Percentiles rank a stretch among this genome's conserved stretches.
Conservation (phyloP, 805 yeast genomes). For the Candida patagonica region DNA sequence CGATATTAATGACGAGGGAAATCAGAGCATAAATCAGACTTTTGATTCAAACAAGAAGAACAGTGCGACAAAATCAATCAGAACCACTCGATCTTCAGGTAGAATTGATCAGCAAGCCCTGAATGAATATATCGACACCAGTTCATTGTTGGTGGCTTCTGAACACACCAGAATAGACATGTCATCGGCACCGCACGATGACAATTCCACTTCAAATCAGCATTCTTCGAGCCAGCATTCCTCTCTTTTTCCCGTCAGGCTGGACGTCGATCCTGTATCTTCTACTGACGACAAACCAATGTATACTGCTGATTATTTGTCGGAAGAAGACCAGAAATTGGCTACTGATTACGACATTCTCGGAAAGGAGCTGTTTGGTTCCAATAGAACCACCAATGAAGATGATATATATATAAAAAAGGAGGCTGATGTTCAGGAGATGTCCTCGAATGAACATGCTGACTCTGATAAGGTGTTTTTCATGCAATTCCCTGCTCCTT, state of each 20-base stretch:
- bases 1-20: too few relatives aligned
- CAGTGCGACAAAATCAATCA: too few relatives aligned
- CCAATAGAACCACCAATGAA: neutral
- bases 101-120: too few relatives aligned
- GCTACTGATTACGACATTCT: constrained; percentile 2
- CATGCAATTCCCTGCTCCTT: constrained; percentile 41
- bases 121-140: too few relatives aligned
- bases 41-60: too few relatives aligned
- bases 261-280: constrained; percentile 12
- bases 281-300: constrained; percentile 4
- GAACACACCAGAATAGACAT: too few relatives aligned
- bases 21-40: too few relatives aligned
- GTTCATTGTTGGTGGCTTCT: too few relatives aligned
- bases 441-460: neutral
- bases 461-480: constrained; percentile 23
- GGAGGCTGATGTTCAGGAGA: constrained; percentile 7
- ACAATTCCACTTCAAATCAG: constrained; percentile 1
- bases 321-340: neutral
- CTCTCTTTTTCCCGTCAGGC: constrained; percentile 20
- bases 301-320: constrained; percentile 6
- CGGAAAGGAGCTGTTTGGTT: neutral
- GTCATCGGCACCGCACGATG: constrained; percentile 7
- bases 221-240: constrained; percentile 12
- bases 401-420: constrained; percentile 10
- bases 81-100: too few relatives aligned